phyloP scores from a whole-genome alignment of 805 yeast genomes.

The Wickerhamomyces ciferrii region DNA sequence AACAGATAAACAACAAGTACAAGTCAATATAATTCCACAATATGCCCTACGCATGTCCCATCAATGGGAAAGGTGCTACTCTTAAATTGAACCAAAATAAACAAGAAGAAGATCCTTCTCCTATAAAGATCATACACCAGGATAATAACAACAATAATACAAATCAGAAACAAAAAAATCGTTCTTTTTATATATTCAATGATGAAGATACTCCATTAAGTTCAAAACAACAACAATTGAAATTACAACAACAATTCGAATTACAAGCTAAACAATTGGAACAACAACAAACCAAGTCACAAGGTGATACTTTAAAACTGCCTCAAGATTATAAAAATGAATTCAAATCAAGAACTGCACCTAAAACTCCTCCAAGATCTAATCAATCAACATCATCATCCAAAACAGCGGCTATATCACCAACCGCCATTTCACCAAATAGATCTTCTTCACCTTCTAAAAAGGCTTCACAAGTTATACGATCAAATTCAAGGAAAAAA shows the following conservation, averaged over 20 bases:
- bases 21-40: too few relatives aligned
- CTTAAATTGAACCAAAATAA: slow-evolving; percentile 6
- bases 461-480: slow-evolving; percentile 2
- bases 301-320: background rate
- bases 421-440: background rate
- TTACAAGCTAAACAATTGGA: background rate
- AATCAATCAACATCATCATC: background rate
- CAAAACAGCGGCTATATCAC: background rate
- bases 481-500: slow-evolving; percentile 8
- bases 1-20: too few relatives aligned
- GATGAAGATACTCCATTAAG: slow-evolving; percentile 14
- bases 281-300: background rate
- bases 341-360: background rate
- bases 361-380: background rate
- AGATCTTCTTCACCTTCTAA: background rate
- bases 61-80: slow-evolving; percentile 13
- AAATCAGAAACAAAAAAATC: too few relatives aligned
- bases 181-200: slow-evolving; percentile 12
- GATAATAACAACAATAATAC: too few relatives aligned
- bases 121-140: background rate
- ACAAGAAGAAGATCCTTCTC: background rate
- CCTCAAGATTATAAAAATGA: background rate
- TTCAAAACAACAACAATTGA: background rate
- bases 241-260: background rate
- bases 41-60: slow-evolving; percentile 25